Conservation (phyloP, 2,329 filamentous ascomycete species). For the Fonsecaea multimorphosa region DNA sequence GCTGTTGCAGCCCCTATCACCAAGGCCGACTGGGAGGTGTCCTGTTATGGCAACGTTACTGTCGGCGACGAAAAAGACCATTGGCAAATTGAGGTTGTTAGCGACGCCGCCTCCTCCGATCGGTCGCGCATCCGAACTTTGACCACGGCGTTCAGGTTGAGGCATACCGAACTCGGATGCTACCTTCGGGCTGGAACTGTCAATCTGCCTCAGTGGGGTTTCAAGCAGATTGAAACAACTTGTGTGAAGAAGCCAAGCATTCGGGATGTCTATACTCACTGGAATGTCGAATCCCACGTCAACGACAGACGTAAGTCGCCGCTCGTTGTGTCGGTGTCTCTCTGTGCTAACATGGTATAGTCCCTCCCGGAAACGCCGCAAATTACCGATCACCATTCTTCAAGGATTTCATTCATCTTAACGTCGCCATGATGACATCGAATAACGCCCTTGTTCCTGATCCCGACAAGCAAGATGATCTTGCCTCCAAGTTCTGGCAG, state of each 20-base stretch:
- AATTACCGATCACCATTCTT: constrained; percentile 97
- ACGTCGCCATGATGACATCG: constrained; percentile 99
- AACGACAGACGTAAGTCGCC: constrained; percentile 83
- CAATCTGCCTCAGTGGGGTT: constrained; percentile 98
- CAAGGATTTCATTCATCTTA: constrained; percentile 96
- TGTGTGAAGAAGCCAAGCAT: constrained; percentile 94
- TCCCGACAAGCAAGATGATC: constrained; percentile 97
- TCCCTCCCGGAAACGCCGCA: constrained; percentile 85
- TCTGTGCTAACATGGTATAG: constrained; percentile 55
- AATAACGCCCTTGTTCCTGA: constrained; percentile 98
- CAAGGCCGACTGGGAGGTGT: constrained; percentile 91
- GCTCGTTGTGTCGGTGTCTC: background rate
- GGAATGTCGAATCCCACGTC: constrained; percentile 95
- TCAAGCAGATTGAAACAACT: constrained; percentile 98
- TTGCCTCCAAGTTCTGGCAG: constrained; percentile 97
- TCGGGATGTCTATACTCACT: constrained; percentile 92
- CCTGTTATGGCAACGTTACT: constrained; percentile 92
- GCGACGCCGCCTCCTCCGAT: constrained; percentile 85
- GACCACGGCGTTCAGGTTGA: constrained; percentile 89
- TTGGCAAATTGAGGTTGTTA: constrained; percentile 91
- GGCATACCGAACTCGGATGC: constrained; percentile 80
- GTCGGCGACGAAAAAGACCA: constrained; percentile 97
- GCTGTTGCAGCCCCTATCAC: constrained; percentile 84
- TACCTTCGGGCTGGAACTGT: constrained; percentile 95
- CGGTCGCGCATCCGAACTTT: constrained; percentile 85